A percentile compares a stretch with the other conserved stretches of the same genome.
These are phyloP conservation scores for Coelastrella sp. DNA, from an alignment of 139 green algal species.

Conservation along the genomic window DNA sequence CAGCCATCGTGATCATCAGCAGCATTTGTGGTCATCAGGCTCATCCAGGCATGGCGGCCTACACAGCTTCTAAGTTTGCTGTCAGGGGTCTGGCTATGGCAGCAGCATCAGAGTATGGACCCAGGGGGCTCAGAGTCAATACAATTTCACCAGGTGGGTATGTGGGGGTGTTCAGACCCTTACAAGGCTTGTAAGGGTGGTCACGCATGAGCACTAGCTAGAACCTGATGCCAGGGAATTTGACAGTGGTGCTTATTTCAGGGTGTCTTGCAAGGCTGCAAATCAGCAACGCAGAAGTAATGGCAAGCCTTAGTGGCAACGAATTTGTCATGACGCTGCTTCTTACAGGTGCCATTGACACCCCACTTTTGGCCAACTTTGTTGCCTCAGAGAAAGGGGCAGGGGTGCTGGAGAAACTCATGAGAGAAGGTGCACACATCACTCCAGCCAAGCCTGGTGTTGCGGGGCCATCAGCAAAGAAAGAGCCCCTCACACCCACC, in stretches of 20 bases:
- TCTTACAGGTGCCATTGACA: neutral
- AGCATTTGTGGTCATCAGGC: slow-evolving; percentile 3
- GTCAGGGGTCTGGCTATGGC: slow-evolving; percentile 9
- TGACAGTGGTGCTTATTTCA: no score
- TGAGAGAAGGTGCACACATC: neutral
- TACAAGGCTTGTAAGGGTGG: neutral
- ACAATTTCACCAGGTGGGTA: slow-evolving; percentile 8
- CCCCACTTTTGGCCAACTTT: neutral
- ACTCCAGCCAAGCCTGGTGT: neutral
- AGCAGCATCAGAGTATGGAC: slow-evolving; percentile 37
- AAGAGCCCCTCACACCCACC: no score
- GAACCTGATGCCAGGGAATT: no score
- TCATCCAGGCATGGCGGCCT: slow-evolving; percentile 4
- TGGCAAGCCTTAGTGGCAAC: neutral
- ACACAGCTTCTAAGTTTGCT: slow-evolving; percentile 10
- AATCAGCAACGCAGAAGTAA: neutral
- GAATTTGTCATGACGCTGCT: neutral
- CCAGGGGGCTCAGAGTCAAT: slow-evolving; percentile 28
- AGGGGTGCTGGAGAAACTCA: neutral
- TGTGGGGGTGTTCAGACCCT: neutral
- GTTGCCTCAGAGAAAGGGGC: neutral
- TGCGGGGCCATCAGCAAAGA: no score
- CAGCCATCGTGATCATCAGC: slow-evolving; percentile 32
- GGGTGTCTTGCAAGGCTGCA: no score
- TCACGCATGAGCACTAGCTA: neutral